phyloP scores from a whole-genome alignment of 179 eudicot genomes.

The Corrigiola litoralis region DNA sequence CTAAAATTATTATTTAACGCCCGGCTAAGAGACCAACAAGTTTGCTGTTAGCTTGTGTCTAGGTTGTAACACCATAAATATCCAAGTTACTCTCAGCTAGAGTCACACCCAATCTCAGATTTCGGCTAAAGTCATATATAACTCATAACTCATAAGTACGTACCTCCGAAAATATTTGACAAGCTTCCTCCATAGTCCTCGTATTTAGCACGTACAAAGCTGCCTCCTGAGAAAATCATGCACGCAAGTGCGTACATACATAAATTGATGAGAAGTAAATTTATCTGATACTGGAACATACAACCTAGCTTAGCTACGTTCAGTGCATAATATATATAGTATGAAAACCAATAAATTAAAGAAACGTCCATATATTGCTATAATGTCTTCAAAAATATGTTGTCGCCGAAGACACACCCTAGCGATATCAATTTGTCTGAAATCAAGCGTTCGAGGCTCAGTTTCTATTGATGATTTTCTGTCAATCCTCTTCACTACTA shows the following conservation, averaged over 20 bases:
- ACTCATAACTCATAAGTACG: too few species aligned
- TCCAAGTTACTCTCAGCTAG: too few species aligned
- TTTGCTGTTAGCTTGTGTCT: too few species aligned
- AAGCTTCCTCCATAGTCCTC: conserved; percentile 43
- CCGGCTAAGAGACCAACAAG: neutral
- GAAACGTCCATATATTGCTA: neutral
- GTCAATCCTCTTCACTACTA: conserved; percentile 20
- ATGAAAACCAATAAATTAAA: too few species aligned
- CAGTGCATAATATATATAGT: too few species aligned
- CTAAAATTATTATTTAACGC: too few species aligned
- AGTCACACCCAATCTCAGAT: too few species aligned
- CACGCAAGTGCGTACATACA: neutral
- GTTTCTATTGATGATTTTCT: conserved; percentile 45
- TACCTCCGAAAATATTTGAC: conserved; percentile 47
- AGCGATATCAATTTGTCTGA: conserved; percentile 41
- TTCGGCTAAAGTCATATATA: too few species aligned
- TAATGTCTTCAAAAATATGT: neutral
- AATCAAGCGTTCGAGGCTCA: conserved; percentile 52
- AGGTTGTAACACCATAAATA: too few species aligned
- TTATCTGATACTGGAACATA: too few species aligned
- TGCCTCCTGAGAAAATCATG: conserved; percentile 32
- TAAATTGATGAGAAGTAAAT: too few species aligned
- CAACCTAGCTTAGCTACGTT: too few species aligned
- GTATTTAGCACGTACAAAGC: conserved; percentile 44
- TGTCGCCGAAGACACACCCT: conserved; percentile 30